Evolutionary conservation across 768 basidiomycete genomes (phyloP).

Genomic region (Xanthoconium stramineum): DNA sequence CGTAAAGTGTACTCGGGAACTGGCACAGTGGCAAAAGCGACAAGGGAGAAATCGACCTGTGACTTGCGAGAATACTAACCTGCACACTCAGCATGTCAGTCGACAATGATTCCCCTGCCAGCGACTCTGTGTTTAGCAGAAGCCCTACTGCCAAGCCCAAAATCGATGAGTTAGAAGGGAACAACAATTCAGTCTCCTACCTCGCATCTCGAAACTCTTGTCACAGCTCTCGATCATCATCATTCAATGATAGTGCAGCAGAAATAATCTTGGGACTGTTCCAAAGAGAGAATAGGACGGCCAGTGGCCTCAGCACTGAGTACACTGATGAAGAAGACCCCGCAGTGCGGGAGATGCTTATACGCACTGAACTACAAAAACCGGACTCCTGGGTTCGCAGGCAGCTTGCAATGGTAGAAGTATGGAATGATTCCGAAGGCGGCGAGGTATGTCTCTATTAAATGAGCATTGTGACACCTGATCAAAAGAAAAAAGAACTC

Average conservation of each 20-base stretch:
- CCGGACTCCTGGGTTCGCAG: neutral
- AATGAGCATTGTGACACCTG: too few species aligned
- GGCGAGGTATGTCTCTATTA: neutral
- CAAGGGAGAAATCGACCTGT: too few species aligned
- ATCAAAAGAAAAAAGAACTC: too few species aligned
- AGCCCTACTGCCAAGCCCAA: too few species aligned
- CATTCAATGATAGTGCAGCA: neutral
- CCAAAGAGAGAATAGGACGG: neutral
- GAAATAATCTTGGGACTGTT: neutral
- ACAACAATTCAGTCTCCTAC: too few species aligned
- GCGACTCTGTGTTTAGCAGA: too few species aligned
- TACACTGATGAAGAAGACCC: neutral
- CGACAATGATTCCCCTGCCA: too few species aligned
- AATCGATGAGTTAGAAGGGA: too few species aligned
- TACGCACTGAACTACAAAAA: neutral
- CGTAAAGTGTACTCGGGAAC: too few species aligned
- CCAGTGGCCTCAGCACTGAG: neutral
- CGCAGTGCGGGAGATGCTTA: neutral
- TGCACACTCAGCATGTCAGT: too few species aligned
- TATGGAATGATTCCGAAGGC: neutral
- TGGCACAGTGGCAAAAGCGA: too few species aligned
- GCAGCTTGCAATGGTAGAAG: neutral
- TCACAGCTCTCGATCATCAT: neutral
- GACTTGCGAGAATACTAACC: too few species aligned
- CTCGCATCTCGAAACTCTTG: neutral